phyloP scores from a whole-genome alignment of 305 asterid genomes.

The Fraxinus greggii region DNA sequence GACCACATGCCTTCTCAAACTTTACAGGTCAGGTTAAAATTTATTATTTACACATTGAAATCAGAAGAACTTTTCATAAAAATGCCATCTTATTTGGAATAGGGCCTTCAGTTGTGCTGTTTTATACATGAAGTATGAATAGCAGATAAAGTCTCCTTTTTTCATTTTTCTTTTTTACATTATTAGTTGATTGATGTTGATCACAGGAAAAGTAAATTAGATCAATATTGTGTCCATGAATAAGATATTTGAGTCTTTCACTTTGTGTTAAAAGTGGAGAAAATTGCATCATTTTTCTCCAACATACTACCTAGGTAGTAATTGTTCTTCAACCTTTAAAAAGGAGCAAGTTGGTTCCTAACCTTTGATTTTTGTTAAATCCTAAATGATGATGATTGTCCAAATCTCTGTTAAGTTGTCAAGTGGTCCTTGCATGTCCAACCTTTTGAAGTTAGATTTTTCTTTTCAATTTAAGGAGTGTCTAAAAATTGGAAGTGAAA shows the following conservation, averaged over 20 bases:
- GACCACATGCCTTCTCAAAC: constrained; percentile 37
- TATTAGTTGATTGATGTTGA: neutral
- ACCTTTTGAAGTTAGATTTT: neutral
- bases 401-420: neutral
- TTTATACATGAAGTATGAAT: neutral
- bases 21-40: constrained; percentile 32
- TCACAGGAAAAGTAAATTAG: neutral
- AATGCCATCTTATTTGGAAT: neutral
- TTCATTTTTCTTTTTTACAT: neutral
- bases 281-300: neutral
- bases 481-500: neutral
- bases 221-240: neutral
- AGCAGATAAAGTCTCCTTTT: neutral
- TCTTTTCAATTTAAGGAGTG: neutral
- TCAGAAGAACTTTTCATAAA: neutral
- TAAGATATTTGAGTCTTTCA: neutral
- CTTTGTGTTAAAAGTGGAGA: neutral
- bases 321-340: neutral
- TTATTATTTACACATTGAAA: neutral
- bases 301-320: neutral
- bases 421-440: neutral
- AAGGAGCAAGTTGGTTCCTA: neutral
- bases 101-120: neutral
- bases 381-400: neutral
- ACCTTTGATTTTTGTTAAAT: neutral